Conservation (phyloP, 164 flowering plant genomes). For the Malania oleifera region DNA sequence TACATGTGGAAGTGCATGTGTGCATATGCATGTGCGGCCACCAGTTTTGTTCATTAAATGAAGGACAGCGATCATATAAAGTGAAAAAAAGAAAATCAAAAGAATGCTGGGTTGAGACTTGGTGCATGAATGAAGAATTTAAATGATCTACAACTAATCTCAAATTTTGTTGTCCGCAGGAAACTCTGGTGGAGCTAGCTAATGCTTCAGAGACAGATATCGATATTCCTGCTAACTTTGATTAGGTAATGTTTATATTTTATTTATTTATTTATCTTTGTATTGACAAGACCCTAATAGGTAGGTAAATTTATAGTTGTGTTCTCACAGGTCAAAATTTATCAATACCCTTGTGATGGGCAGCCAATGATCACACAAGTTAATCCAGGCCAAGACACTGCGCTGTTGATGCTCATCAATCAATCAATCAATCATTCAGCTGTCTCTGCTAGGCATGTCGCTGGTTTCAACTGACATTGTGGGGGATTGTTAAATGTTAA, state of each 20-base stretch:
- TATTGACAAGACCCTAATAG: no score
- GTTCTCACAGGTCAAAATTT: slow-evolving; percentile 8
- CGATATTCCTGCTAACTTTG: slow-evolving; percentile 31
- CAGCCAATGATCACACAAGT: slow-evolving; percentile 9
- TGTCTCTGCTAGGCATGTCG: neutral
- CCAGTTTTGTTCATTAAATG: no score
- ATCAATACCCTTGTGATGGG: neutral
- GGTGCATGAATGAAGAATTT: neutral
- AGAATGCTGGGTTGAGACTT: no score
- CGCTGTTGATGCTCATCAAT: neutral
- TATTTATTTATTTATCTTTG: neutral
- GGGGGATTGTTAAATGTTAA: slow-evolving; percentile 1
- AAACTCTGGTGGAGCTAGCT: slow-evolving; percentile 32
- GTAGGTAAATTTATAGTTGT: no score
- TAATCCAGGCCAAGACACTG: neutral
- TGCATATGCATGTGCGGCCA: no score
- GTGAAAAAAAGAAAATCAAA: no score
- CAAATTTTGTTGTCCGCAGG: slow-evolving; percentile 28
- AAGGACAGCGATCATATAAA: no score
- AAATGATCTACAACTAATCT: slow-evolving; percentile 10
- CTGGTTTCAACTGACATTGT: slow-evolving; percentile 11
- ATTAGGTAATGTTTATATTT: slow-evolving; percentile 15
- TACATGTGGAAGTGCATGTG: no score
- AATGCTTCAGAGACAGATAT: slow-evolving; percentile 37
- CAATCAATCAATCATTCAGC: no score